These are phyloP conservation scores for Colletotrichum simmondsii DNA, from an alignment of 2,329 filamentous ascomycete species.

Conservation along the genomic window DNA sequence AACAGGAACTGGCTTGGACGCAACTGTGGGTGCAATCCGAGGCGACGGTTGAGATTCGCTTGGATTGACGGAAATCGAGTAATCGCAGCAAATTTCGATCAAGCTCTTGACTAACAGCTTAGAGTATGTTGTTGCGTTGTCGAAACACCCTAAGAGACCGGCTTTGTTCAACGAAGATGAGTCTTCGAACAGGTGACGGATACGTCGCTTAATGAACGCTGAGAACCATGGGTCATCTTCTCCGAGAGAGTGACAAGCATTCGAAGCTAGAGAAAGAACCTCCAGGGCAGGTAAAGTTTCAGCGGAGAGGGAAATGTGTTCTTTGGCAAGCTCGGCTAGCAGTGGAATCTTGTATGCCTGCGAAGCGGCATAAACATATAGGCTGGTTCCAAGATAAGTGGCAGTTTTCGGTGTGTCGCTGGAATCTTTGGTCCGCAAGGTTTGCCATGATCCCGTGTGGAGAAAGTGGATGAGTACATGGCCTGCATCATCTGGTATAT, in stretches of 20 bases:
- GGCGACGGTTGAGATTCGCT: neutral
- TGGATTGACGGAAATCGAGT: neutral
- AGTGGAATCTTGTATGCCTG: neutral
- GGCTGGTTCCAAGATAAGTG: neutral
- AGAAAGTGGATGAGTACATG: slow-evolving; percentile 24
- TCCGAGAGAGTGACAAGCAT: neutral
- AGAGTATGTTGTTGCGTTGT: neutral
- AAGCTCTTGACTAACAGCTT: slow-evolving; percentile 2
- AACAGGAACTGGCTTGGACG: neutral
- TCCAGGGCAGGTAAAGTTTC: neutral
- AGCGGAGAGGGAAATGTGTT: neutral
- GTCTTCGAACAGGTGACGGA: neutral
- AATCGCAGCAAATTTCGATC: neutral
- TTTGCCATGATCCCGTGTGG: slow-evolving; percentile 16
- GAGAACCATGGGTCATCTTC: slow-evolving; percentile 16
- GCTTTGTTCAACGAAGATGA: neutral
- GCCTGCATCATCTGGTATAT: slow-evolving; percentile 10
- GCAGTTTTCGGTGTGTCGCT: neutral
- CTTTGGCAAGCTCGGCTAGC: slow-evolving; percentile 5
- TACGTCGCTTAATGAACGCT: neutral
- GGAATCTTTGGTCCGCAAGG: neutral
- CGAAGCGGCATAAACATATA: slow-evolving; percentile 13
- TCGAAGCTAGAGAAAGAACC: neutral
- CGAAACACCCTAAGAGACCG: slow-evolving; percentile 1
- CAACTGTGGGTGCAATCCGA: neutral